Conservation (phyloP, 2,329 filamentous ascomycete species). For the Capronia coronata region DNA sequence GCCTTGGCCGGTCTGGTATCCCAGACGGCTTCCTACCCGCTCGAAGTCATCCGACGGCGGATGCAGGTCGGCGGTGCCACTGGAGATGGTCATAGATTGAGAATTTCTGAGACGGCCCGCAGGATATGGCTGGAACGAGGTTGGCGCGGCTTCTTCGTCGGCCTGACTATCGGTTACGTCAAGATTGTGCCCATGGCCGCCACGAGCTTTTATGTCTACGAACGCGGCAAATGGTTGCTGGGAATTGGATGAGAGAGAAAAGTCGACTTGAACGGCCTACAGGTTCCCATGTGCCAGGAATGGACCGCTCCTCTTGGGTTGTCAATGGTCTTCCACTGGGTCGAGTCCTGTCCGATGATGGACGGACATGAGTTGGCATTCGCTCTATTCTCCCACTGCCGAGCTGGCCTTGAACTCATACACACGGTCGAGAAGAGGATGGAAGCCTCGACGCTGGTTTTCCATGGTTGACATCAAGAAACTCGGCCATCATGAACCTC, state of each 20-base stretch:
- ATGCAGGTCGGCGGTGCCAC: slow-evolving; percentile 97
- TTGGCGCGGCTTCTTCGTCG: slow-evolving; percentile 78
- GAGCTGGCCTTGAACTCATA: no score
- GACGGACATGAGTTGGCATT: no score
- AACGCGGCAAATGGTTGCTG: slow-evolving; percentile 57
- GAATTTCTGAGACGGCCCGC: slow-evolving; percentile 69
- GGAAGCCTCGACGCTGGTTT: no score
- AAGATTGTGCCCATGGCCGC: slow-evolving; percentile 90
- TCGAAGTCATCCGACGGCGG: slow-evolving; percentile 82
- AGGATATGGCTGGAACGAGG: slow-evolving; percentile 72
- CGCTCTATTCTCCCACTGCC: no score
- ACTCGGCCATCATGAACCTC: no score
- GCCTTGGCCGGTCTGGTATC: slow-evolving; percentile 82
- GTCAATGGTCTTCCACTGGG: no score
- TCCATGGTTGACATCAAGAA: no score
- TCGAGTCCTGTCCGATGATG: no score
- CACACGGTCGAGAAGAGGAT: no score
- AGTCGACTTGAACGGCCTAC: no score
- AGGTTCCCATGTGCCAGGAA: neutral
- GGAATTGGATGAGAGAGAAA: slow-evolving; percentile 52
- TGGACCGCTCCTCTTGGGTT: no score
- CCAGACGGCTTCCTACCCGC: slow-evolving; percentile 85
- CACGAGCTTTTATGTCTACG: slow-evolving; percentile 62
- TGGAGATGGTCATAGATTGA: slow-evolving; percentile 73
- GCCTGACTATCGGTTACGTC: slow-evolving; percentile 86